phyloP scores from a whole-genome alignment of 805 yeast genomes.

The Candida yuanshanica region DNA sequence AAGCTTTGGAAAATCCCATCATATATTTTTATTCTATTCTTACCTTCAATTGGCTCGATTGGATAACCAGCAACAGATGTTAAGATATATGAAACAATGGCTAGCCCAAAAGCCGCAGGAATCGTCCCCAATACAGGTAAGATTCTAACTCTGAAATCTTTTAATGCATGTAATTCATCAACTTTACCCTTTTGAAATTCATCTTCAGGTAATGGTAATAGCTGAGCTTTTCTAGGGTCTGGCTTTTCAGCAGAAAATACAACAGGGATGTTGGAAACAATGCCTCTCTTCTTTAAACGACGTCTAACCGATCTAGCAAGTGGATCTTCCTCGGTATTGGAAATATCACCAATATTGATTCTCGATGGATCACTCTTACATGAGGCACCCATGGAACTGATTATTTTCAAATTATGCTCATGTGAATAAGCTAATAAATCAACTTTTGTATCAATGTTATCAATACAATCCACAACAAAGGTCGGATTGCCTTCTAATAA shows the following conservation, averaged over 20 bases:
- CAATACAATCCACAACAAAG: slow-evolving; percentile 90
- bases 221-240: slow-evolving; percentile 85
- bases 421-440: slow-evolving; percentile 76
- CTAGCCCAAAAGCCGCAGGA: slow-evolving; percentile 94
- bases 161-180: slow-evolving; percentile 79
- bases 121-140: slow-evolving; percentile 94
- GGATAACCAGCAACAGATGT: slow-evolving; percentile 84
- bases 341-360: slow-evolving; percentile 81
- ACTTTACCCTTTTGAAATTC: slow-evolving; percentile 79
- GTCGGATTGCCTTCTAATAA: slow-evolving; percentile 56
- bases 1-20: slow-evolving; percentile 78
- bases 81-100: slow-evolving; percentile 79
- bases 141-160: slow-evolving; percentile 88
- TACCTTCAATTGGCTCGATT: slow-evolving; percentile 86
- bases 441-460: slow-evolving; percentile 94
- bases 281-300: slow-evolving; percentile 74
- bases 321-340: slow-evolving; percentile 91
- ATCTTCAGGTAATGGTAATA: slow-evolving; percentile 79
- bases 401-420: slow-evolving; percentile 53
- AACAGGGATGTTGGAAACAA: slow-evolving; percentile 70
- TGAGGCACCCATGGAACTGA: slow-evolving; percentile 96
- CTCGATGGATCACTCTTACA: slow-evolving; percentile 94
- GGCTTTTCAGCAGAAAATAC: slow-evolving; percentile 96
- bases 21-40: slow-evolving; percentile 77
- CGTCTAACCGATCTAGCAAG: slow-evolving; percentile 83